Evolutionary conservation across 202 grass and related monocot genomes (phyloP), one percentile per base, ranked within the genome.

Genomic region (Panicum hallii): DNA sequence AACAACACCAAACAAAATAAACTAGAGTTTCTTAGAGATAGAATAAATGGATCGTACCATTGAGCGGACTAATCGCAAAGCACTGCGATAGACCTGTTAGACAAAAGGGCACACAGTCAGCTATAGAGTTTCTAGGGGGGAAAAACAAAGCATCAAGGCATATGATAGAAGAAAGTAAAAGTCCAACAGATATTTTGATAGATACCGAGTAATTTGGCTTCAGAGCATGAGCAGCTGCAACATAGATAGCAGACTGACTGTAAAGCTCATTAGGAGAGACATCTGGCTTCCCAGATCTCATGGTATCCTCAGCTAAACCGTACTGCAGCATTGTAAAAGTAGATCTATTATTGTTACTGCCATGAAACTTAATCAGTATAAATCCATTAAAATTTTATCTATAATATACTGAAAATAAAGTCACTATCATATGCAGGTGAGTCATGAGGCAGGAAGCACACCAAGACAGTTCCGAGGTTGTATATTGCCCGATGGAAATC

Each of bases 401-500:
- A 66, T 75, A 65, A 50, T 75, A 50, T 57, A 77, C 28, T 45
- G 32, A 36, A 32, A 75, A 85, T 1, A 6, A 20, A 88, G 5
- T 32, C 41, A 82, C 44, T 32, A 34, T 82, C 32, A 75, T 70
- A 72, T 46, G 26, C 44, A 61, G 15, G 67, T 83, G 67, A 62
- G 23, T 62, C 23, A 63, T 86, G 22, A 77, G 50, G 9, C 38
- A 73, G 48, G 42, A 91, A 57, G 78, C 90, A 28, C 67, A 99
- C 97, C 90, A 99, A 75, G 65, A 99, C 97, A 72, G 97, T 99
- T 83, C 97, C 97, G 40, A 99, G 97, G 76, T 99, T 99, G 92
- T 99, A 99, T 85, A 99, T 99, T 72, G 97, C 97, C 70, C 93
- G 88, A 78, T 99, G 93, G 81, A 99, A 99, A 94, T 99, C 97